Conservation (phyloP, 208 protist genomes). For the Tritrichomonas musculus region DNA sequence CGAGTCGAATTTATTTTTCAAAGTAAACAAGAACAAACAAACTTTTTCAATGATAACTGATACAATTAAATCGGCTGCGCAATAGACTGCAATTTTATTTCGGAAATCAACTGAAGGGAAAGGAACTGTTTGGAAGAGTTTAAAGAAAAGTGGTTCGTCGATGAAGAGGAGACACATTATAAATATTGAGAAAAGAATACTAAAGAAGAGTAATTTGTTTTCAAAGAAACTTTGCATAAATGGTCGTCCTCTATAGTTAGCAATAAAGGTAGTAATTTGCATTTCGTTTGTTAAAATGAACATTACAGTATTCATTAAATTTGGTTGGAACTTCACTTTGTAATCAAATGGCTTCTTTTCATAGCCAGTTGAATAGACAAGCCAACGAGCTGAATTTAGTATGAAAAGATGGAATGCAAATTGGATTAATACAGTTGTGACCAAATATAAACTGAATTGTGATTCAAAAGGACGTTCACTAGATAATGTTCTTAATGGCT, state of each 20-base stretch:
- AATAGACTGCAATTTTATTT: background rate
- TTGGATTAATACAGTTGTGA: background rate
- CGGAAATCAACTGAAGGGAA: background rate
- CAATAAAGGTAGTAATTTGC: background rate
- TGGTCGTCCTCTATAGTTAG: background rate
- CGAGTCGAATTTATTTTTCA: background rate
- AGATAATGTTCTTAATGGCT: background rate
- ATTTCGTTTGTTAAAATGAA: background rate
- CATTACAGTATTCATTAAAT: background rate
- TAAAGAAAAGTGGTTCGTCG: background rate
- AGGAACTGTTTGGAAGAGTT: background rate
- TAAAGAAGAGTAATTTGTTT: background rate
- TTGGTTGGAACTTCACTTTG: background rate
- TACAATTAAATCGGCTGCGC: background rate
- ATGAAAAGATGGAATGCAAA: background rate
- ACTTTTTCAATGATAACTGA: background rate
- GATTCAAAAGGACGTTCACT: background rate
- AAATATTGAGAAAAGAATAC: background rate
- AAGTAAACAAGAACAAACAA: background rate
- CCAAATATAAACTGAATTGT: constrained; percentile 1
- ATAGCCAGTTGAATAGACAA: background rate
- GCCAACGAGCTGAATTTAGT: background rate
- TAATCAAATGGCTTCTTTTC: background rate
- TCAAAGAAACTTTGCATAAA: background rate
- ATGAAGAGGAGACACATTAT: background rate